Percentiles rank a stretch among this genome's conserved stretches.
phyloP scores from a whole-genome alignment of 345 rosid species.

The Jatropha curcas region DNA sequence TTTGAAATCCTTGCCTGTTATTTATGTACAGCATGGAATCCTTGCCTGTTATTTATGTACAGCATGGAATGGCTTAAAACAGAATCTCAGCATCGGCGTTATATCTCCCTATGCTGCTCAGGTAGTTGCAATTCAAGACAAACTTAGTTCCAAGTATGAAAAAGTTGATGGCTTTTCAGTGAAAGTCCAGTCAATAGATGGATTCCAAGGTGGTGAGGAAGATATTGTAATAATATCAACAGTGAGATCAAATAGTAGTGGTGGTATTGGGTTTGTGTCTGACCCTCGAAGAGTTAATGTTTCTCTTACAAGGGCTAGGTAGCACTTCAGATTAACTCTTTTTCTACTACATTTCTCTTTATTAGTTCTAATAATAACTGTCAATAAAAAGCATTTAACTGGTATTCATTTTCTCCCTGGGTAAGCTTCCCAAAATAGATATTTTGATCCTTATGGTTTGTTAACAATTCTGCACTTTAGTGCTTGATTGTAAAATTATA shows the following conservation, averaged over 20 bases:
- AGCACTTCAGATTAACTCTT: not conserved
- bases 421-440: no score
- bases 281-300: conserved; percentile 17
- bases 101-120: conserved; percentile 30
- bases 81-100: conserved; percentile 12
- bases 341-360: not conserved
- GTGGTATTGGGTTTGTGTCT: conserved; percentile 21
- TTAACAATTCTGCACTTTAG: no score
- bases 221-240: conserved; percentile 26
- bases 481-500: no score
- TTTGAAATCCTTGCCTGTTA: not conserved
- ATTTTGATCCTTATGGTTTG: no score
- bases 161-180: conserved; percentile 12
- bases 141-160: conserved; percentile 11
- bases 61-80: conserved; percentile 14
- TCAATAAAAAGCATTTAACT: no score
- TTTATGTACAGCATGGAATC: no score
- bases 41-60: no score
- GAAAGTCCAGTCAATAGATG: conserved; percentile 24
- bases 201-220: conserved; percentile 26
- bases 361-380: not conserved
- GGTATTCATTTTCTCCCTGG: no score
- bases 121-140: conserved; percentile 10
- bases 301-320: conserved; percentile 29
- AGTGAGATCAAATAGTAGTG: conserved; percentile 19